Base-by-base conservation (phyloP, 2,329 filamentous ascomycete species). In the Bimuria novae-zelandiae region DNA sequence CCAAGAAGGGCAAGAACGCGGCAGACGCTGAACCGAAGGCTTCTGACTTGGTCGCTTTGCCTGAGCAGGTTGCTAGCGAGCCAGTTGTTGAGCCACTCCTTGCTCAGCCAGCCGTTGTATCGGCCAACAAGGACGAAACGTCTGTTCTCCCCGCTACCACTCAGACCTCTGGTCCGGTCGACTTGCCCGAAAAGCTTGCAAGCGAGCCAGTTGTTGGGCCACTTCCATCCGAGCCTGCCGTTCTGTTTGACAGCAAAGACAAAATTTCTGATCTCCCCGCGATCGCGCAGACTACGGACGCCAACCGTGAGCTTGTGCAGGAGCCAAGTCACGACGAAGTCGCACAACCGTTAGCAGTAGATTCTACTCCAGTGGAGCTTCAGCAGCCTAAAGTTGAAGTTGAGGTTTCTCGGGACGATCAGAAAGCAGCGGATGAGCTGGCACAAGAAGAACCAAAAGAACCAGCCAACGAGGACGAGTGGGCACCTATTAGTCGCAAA, bases 1-100 rank as follows among this genome's bases (percentile, higher is more conserved):
- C 61, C 43, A 68, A 70, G 58, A 69, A 71, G 46, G 52, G 42
- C 22, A 64, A 65, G 43, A 21, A 30, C 59, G 60, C 51, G 5
- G 54, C 58, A 4, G 54, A 55, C 12, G 22, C 35, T 12, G 46
- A 50, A 16, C 22, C 16, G n/a, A 27, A 42, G 14, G 29, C 37
- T 25, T 10, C 29, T 41, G 33, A 54, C 21, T 7, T 16, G 4
- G 7, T 27, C 7, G 36, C 36, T 3, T 1, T 42, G 8, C 14
- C 50, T 12, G 35, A 48, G 29, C 32, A 46, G 14, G 14, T 44
- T 17, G n/a, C 21, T 12, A 46, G n/a, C 30, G 29, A 50, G 11
- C 12, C 23, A 6, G 23, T 42, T 2, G 14, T 21, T 14, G 43
- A 51, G 37, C 30, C 33, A 23, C 3, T 14, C 2, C 25, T 22